Percentiles rank a stretch among this genome's conserved stretches.
Conservation (phyloP, 257 asterid genomes). For the Avicennia marina region DNA sequence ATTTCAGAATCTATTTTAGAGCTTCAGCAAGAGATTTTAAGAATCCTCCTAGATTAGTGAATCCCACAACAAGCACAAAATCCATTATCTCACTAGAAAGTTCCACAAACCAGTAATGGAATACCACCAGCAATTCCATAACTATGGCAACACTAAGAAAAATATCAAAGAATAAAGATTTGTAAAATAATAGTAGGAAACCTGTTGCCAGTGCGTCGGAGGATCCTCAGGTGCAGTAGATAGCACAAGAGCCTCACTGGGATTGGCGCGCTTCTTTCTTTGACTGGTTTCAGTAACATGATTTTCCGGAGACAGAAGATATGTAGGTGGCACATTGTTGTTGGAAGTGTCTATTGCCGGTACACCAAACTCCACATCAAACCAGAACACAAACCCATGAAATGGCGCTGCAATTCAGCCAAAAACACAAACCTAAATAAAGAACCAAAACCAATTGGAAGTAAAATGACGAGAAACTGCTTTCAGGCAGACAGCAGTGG, state of each 20-base stretch:
- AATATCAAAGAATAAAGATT: neutral
- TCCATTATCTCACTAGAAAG: neutral
- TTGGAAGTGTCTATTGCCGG: constrained; percentile 29
- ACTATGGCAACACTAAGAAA: neutral
- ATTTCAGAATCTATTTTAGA: neutral
- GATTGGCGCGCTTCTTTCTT: constrained; percentile 73
- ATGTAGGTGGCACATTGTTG: constrained; percentile 27
- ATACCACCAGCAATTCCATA: neutral
- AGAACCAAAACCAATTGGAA: neutral
- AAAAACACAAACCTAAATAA: neutral
- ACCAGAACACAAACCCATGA: constrained; percentile 97
- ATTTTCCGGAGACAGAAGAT: constrained; percentile 30
- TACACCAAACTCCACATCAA: constrained; percentile 79
- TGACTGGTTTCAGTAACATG: constrained; percentile 31
- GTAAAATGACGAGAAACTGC: neutral
- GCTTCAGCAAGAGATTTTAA: neutral
- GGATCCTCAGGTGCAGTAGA: constrained; percentile 97
- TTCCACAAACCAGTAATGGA: neutral
- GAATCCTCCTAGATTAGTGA: neutral
- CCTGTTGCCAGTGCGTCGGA: constrained; percentile 99
- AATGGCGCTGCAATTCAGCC: constrained; percentile 67
- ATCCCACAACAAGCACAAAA: neutral
- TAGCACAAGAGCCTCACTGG: constrained; percentile 62
- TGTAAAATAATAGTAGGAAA: constrained; percentile 3
- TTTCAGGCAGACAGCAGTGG: neutral